Base-by-base conservation (phyloP, 179 eudicot species). In the Actinidia chinensis region DNA sequence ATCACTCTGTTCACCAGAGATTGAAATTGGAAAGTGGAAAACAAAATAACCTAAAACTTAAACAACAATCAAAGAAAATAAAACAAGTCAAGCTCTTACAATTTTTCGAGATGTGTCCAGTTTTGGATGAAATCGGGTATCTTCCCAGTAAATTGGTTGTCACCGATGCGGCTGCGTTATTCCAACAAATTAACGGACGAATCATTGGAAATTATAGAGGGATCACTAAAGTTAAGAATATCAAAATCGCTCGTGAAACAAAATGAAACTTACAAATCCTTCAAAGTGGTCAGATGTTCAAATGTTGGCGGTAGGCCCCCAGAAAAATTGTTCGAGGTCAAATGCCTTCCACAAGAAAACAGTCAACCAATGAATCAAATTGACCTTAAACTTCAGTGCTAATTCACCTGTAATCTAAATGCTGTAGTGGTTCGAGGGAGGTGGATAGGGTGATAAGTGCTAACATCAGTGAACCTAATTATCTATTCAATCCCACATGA, bases 71-170 rank as follows among this genome's bases (percentile, higher is more conserved):
- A 40, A 48, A 43, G 9, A 65, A 23, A 6, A 15, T 13, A 58
- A 33, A 76, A 55, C n/a, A 77, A 20, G 44, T 43, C 23, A 15
- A 59, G 6, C 47, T 43, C 89, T 86, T 58, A 86, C 89, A 86
- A 17, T 80, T 33, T 84, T 13, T 55, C 36, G 5, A 84, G 76
- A 51, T 78, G 78, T 65, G 75, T 60, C 89, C 85, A 86, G n/a
- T 73, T 79, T 79, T 73, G 73, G 74, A 86, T 80, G 72, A 86
- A 84, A 78, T 76, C 65, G 3, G 89, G 87, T 72, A 86, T 86
- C 64, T 73, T 84, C 70, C 89, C 87, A 1, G 50, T 71, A 69
- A 86, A 84, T 22, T 76, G n/a, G 85, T 86, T 84, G 63, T 71
- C 81, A 50, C 80, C 51, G 17, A 84, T 68, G 50, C 85, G 82